Percentiles rank a stretch among this genome's conserved stretches.
phyloP scores from a whole-genome alignment of 805 yeast species.

The Wickerhamomyces silvicola region DNA sequence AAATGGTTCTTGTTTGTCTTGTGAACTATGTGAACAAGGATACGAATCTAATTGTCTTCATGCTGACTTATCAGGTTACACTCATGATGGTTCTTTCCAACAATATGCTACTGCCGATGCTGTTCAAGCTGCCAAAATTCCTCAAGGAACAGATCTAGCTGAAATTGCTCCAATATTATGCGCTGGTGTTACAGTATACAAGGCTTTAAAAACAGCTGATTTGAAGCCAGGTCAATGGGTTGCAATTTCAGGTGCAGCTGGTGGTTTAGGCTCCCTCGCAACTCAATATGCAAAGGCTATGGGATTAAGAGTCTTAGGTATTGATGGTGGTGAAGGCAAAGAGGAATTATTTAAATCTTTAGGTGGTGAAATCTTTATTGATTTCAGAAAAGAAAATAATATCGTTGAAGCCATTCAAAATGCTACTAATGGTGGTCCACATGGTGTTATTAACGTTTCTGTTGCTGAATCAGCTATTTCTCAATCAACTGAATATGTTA shows the following conservation, averaged over 20 bases:
- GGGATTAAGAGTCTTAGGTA: constrained; percentile 68
- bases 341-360: constrained; percentile 44
- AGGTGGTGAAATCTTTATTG: constrained; percentile 62
- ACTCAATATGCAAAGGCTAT: constrained; percentile 71
- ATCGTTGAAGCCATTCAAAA: constrained; percentile 47
- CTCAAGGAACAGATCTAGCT: constrained; percentile 69
- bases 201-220: constrained; percentile 77
- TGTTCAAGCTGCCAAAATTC: constrained; percentile 76
- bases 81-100: constrained; percentile 88
- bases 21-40: constrained; percentile 67
- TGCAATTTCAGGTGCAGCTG: constrained; percentile 73
- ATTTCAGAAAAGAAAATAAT: constrained; percentile 50
- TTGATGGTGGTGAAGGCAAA: constrained; percentile 67
- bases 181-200: constrained; percentile 90
- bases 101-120: constrained; percentile 88
- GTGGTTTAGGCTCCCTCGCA: constrained; percentile 73
- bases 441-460: constrained; percentile 70
- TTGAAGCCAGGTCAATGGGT: constrained; percentile 69
- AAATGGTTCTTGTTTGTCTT: constrained; percentile 67
- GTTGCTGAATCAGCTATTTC: constrained; percentile 64
- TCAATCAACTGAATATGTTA: constrained; percentile 52
- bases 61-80: constrained; percentile 78
- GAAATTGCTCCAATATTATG: constrained; percentile 76
- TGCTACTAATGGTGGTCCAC: constrained; percentile 69
- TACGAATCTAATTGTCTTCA: constrained; percentile 65